phyloP scores from a whole-genome alignment of 148 eudicot genomes.

The Linanthus parryae region DNA sequence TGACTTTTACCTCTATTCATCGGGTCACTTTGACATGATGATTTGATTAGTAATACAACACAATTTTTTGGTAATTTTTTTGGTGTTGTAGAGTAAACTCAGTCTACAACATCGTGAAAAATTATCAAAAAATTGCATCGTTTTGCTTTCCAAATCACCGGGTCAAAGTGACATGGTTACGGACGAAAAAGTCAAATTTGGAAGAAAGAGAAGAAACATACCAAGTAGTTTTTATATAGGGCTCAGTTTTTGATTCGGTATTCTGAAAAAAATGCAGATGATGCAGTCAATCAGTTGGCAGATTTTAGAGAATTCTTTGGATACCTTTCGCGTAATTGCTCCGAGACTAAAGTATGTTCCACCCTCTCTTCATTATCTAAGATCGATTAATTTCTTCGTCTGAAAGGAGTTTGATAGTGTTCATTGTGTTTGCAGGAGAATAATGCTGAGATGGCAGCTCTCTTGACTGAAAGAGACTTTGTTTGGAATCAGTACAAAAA shows the following conservation, averaged over 20 bases:
- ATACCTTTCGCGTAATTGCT: conserved; percentile 34
- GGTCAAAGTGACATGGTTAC: too few species aligned
- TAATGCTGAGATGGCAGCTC: conserved; percentile 44
- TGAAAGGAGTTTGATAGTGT: neutral
- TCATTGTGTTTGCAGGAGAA: conserved; percentile 22
- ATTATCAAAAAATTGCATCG: too few species aligned
- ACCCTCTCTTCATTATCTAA: neutral
- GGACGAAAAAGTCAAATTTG: too few species aligned
- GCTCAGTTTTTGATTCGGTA: neutral
- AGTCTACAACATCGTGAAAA: too few species aligned
- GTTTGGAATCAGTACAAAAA: conserved; percentile 63
- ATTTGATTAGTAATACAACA: too few species aligned
- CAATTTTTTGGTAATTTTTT: too few species aligned
- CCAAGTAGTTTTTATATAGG: neutral
- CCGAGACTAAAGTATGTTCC: conserved; percentile 32
- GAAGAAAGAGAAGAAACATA: too few species aligned
- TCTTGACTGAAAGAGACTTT: conserved; percentile 51
- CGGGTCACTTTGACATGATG: too few species aligned
- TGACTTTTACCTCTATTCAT: too few species aligned
- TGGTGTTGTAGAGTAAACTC: too few species aligned
- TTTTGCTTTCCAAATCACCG: too few species aligned
- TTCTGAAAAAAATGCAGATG: conserved; percentile 42
- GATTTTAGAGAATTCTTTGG: conserved; percentile 56
- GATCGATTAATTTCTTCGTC: neutral
- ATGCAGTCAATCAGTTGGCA: conserved; percentile 37